These are phyloP conservation scores for Ogataea neopini DNA, from an alignment of 805 yeast genomes.

Conservation along the genomic window DNA sequence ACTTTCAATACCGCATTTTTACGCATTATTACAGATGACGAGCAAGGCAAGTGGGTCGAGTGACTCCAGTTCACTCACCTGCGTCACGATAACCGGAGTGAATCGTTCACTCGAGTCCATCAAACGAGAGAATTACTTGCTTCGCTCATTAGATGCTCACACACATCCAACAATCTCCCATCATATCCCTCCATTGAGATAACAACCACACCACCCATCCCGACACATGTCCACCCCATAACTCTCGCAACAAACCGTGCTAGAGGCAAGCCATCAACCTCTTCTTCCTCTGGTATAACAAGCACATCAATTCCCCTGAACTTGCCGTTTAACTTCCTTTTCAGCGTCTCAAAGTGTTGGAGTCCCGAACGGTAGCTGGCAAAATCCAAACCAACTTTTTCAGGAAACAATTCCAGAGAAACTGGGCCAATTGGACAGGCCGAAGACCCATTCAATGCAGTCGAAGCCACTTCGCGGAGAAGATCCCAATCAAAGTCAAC, in stretches of 20 bases:
- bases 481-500: constrained; percentile 7
- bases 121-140: no score
- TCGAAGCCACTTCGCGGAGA: background rate
- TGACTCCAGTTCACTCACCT: no score
- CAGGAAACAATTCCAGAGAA: background rate
- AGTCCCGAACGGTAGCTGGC: background rate
- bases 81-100: no score
- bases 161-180: constrained; percentile 17
- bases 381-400: background rate
- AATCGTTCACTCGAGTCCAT: no score
- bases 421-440: background rate
- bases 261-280: background rate
- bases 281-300: constrained; percentile 1
- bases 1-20: no score
- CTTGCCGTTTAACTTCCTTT: constrained; percentile 2
- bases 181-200: constrained; percentile 13
- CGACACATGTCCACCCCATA: constrained; percentile 14
- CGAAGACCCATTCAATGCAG: background rate
- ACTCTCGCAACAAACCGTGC: constrained; percentile 9
- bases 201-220: background rate
- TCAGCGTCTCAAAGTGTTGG: background rate
- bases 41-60: background rate
- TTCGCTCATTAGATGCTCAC: background rate
- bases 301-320: constrained; percentile 7
- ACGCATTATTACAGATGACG: no score